Conservation (phyloP, 352 stramenopile species). For the Pythium rishiriense region DNA sequence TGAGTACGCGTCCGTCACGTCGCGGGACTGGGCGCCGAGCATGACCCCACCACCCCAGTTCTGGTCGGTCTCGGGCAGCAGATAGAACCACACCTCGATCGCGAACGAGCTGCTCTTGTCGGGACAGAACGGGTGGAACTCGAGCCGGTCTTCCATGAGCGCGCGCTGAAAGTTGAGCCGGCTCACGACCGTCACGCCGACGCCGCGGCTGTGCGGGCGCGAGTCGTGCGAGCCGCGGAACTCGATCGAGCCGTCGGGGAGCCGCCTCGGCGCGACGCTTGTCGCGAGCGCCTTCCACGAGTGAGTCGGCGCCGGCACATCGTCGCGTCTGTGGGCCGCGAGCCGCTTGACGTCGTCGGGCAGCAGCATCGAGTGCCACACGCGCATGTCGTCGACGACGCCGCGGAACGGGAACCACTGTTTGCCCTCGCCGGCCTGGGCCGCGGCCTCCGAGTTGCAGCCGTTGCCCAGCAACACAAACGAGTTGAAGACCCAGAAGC, state of each 20-base stretch:
- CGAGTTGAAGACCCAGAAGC: slow-evolving; percentile 28
- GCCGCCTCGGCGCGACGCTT: slow-evolving; percentile 6
- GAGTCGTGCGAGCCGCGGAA: slow-evolving; percentile 23
- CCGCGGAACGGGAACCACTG: slow-evolving; percentile 25
- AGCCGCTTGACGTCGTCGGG: slow-evolving; percentile 7
- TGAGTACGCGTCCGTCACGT: slow-evolving; percentile 6
- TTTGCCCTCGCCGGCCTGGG: slow-evolving; percentile 16
- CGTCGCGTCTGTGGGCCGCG: not conserved
- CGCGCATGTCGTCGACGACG: slow-evolving; percentile 22
- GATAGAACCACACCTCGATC: slow-evolving; percentile 24
- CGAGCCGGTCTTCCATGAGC: slow-evolving; percentile 20
- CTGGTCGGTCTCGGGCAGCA: slow-evolving; percentile 13
- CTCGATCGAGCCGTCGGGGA: slow-evolving; percentile 22
- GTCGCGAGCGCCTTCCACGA: slow-evolving; percentile 24
- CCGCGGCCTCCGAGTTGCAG: slow-evolving; percentile 14
- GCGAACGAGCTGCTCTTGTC: slow-evolving; percentile 25
- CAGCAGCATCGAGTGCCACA: slow-evolving; percentile 19
- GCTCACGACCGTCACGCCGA: slow-evolving; percentile 18
- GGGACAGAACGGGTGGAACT: slow-evolving; percentile 25
- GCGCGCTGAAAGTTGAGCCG: slow-evolving; percentile 22
- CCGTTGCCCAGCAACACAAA: slow-evolving; percentile 26
- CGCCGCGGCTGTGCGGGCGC: slow-evolving; percentile 15
- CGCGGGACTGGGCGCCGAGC: slow-evolving; percentile 20
- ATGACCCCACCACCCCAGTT: slow-evolving; percentile 22
- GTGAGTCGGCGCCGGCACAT: not conserved